A percentile compares a stretch with the other conserved stretches of the same genome.
Evolutionary conservation across 208 protist genomes (phyloP).

Genomic region (Zelonia costaricensis): DNA sequence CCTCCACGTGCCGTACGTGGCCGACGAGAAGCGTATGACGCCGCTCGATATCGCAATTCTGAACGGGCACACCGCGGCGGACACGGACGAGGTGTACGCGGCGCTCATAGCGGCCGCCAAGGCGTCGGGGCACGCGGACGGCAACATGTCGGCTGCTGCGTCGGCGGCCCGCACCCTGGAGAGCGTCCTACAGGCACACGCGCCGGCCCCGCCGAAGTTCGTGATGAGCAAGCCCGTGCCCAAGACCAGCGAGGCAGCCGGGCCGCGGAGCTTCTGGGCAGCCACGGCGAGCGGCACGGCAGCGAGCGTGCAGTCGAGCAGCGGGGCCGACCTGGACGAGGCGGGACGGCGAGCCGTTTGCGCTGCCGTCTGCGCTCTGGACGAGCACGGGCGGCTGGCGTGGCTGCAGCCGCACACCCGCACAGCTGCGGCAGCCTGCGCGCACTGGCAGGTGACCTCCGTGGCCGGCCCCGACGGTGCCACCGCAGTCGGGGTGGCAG

Average conservation of each 20-base stretch:
- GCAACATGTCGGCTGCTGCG: neutral
- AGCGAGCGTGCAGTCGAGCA: conserved; percentile 17
- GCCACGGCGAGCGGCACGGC: neutral
- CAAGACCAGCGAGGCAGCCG: conserved; percentile 6
- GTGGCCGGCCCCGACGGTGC: conserved; percentile 2
- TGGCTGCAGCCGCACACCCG: conserved; percentile 30
- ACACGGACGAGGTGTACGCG: conserved; percentile 35
- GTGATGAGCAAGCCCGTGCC: conserved; percentile 73
- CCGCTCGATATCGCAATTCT: conserved; percentile 81
- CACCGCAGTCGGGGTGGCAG: conserved; percentile 17
- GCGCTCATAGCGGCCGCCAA: conserved; percentile 28
- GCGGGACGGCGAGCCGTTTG: conserved; percentile 24
- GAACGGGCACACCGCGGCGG: conserved; percentile 29
- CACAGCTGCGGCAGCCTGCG: conserved; percentile 2
- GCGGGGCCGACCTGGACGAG: conserved; percentile 16
- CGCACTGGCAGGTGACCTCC: conserved; percentile 26
- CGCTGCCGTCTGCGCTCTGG: conserved; percentile 18
- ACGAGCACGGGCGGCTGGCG: conserved; percentile 25
- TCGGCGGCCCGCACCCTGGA: conserved; percentile 25
- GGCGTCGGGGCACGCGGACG: conserved; percentile 27
- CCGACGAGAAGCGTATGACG: conserved; percentile 68
- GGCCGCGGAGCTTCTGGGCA: conserved; percentile 11
- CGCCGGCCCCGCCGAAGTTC: conserved; percentile 67
- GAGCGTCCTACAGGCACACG: conserved; percentile 48
- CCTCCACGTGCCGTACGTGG: conserved; percentile 51